These are phyloP conservation scores for Phenoliferia sp. DNA, from an alignment of 1,284 basidiomycete genomes.

Conservation along the genomic window DNA sequence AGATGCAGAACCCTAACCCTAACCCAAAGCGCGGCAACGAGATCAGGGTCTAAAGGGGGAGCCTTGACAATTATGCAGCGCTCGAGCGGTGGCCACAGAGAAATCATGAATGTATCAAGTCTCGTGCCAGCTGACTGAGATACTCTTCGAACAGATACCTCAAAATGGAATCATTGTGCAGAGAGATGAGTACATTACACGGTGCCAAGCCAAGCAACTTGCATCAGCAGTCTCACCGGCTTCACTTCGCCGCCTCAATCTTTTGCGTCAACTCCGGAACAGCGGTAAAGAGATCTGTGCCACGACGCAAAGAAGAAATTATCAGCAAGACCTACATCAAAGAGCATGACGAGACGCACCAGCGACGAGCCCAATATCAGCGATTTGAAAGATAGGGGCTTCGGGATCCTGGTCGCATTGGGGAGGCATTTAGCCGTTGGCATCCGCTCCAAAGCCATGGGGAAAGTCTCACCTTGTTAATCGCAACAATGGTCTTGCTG, in stretches of 20 bases:
- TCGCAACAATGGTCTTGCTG: conserved; percentile 94
- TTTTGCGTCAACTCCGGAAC: conserved; percentile 85
- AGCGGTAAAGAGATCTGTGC: conserved; percentile 78
- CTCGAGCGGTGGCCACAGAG: too few relatives aligned
- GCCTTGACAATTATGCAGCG: too few relatives aligned
- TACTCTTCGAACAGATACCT: too few relatives aligned
- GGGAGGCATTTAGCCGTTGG: background rate
- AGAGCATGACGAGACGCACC: conserved; percentile 26
- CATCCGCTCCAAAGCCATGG: conserved; percentile 21
- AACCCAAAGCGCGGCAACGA: too few relatives aligned
- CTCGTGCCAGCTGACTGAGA: too few relatives aligned
- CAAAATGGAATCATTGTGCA: too few relatives aligned
- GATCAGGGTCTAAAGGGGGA: too few relatives aligned
- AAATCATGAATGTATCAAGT: too few relatives aligned
- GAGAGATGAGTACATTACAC: too few relatives aligned
- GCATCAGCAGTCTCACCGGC: too few relatives aligned
- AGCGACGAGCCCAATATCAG: conserved; percentile 87
- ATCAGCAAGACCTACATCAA: background rate
- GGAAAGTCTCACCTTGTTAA: conserved; percentile 73
- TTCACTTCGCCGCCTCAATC: conserved; percentile 52
- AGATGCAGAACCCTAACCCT: too few relatives aligned
- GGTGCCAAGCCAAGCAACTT: too few relatives aligned
- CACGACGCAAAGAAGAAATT: background rate
- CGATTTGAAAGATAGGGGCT: conserved; percentile 98
- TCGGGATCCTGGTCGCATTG: conserved; percentile 68